Conservation (phyloP, 768 basidiomycete species). For the Lactarius sanguifluus region DNA sequence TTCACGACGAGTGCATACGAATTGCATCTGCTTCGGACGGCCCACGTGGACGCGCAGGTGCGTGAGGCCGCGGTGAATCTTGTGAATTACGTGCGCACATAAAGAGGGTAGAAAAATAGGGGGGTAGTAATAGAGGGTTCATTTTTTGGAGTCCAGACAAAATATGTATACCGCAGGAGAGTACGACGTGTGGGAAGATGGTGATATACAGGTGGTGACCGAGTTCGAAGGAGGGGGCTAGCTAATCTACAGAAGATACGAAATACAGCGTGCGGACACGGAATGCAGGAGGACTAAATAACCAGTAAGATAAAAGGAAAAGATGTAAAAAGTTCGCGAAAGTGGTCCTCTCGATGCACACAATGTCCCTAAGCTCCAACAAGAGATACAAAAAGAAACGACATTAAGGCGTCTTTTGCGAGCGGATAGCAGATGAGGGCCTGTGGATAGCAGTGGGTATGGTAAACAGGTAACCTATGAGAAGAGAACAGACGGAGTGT, state of each 20-base stretch:
- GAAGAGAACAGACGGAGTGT: slow-evolving; percentile 29
- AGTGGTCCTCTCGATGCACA: slow-evolving; percentile 21
- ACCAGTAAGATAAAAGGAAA: slow-evolving; percentile 22
- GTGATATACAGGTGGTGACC: slow-evolving; percentile 24
- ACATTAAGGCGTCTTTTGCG: slow-evolving; percentile 19
- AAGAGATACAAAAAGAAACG: slow-evolving; percentile 22
- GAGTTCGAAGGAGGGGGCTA: background rate
- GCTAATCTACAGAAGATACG: slow-evolving; percentile 27
- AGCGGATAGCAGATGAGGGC: slow-evolving; percentile 4
- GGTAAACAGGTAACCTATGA: slow-evolving; percentile 13
- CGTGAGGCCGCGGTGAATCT: slow-evolving; percentile 63
- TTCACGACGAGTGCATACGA: slow-evolving; percentile 91
- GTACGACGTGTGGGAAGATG: slow-evolving; percentile 22
- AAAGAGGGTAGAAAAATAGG: slow-evolving; percentile 15
- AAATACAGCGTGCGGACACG: slow-evolving; percentile 15
- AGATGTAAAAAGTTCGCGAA: slow-evolving; percentile 7
- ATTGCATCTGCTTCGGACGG: slow-evolving; percentile 57
- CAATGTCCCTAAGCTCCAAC: slow-evolving; percentile 25
- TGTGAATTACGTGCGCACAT: slow-evolving; percentile 45
- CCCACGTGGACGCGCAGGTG: slow-evolving; percentile 67
- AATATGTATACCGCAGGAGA: slow-evolving; percentile 4
- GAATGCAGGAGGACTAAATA: slow-evolving; percentile 18
- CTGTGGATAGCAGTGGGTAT: slow-evolving; percentile 22
- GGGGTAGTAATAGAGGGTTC: background rate
- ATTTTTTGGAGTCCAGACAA: background rate